Evolutionary conservation across 78 protist genomes (phyloP).

Genomic region (Dictyostelium capitatum): DNA sequence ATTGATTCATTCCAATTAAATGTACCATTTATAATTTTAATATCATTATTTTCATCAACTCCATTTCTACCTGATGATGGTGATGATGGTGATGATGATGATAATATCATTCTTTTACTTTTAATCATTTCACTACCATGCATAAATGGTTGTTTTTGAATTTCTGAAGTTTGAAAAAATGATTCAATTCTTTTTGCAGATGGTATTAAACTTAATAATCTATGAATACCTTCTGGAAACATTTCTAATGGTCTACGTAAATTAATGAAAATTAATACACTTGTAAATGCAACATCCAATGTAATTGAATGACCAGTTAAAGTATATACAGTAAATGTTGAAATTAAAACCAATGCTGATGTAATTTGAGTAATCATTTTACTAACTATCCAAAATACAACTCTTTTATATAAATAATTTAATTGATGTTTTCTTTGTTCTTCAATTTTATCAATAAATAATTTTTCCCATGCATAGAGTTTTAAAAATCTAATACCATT

Average conservation of each 20-base stretch:
- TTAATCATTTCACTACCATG: background rate
- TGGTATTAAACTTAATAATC: background rate
- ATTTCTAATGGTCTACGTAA: conserved; percentile 47
- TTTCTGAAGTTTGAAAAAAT: conserved; percentile 11
- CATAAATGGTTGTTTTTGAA: conserved; percentile 3
- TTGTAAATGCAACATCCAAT: conserved; percentile 44
- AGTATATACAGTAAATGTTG: conserved; percentile 8
- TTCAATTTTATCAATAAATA: conserved; percentile 30
- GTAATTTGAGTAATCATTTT: conserved; percentile 4
- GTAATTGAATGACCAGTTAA: conserved; percentile 24
- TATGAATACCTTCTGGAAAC: conserved; percentile 43
- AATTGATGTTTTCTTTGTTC: conserved; percentile 6
- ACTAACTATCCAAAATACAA: conserved; percentile 8
- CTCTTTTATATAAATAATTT: background rate
- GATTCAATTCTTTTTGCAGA: conserved; percentile 34
- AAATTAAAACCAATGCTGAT: conserved; percentile 32
- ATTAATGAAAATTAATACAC: conserved; percentile 34
- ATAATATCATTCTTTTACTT: background rate
- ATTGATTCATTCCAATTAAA: conserved; percentile 16
- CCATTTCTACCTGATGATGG: background rate
- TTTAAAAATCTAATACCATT: conserved; percentile 64
- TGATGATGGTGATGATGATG: background rate
- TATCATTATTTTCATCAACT: background rate
- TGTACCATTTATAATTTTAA: background rate
- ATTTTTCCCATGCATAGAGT: conserved; percentile 64